Evolutionary conservation across 2,329 filamentous ascomycete genomes (phyloP).

Genomic region (Parascedosporium putredinis): DNA sequence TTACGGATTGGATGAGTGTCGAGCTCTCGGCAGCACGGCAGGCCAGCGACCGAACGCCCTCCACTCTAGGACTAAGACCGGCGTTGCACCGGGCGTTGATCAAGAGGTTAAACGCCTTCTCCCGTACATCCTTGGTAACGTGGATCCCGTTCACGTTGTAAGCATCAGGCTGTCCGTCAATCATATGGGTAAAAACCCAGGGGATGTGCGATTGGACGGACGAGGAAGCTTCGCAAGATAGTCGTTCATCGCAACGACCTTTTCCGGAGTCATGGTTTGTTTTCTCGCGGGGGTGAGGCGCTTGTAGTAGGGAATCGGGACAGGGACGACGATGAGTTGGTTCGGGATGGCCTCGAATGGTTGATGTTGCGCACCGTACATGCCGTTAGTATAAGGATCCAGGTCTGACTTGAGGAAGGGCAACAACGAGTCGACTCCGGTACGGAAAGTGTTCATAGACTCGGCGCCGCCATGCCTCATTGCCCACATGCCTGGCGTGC

Average conservation of each 20-base stretch:
- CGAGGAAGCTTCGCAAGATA: constrained; percentile 33
- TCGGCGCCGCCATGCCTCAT: constrained; percentile 37
- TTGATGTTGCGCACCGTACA: neutral
- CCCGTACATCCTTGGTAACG: constrained; percentile 29
- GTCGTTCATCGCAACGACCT: constrained; percentile 41
- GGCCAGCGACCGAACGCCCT: constrained; percentile 11
- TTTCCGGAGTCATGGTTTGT: constrained; percentile 33
- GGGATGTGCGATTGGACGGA: constrained; percentile 31
- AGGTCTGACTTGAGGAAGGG: constrained; percentile 18
- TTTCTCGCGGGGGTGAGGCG: constrained; percentile 29
- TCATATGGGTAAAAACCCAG: constrained; percentile 42
- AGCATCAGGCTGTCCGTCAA: constrained; percentile 17
- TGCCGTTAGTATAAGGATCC: constrained; percentile 9
- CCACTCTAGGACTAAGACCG: constrained; percentile 17
- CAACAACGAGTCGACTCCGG: constrained; percentile 33
- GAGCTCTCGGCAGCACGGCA: constrained; percentile 8
- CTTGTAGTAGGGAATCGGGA: constrained; percentile 32
- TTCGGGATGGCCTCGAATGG: constrained; percentile 10
- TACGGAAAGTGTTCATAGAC: constrained; percentile 33
- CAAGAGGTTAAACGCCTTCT: constrained; percentile 34
- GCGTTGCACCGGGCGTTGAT: constrained; percentile 44
- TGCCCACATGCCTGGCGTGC: constrained; percentile 44
- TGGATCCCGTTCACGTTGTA: constrained; percentile 36
- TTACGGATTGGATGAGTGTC: constrained; percentile 11
- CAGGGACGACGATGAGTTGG: constrained; percentile 28